A percentile compares a stretch with the other conserved stretches of the same genome.
These are phyloP conservation scores for Fomitopsis schrenkii DNA, from an alignment of 1,284 basidiomycete species.

Conservation along the genomic window DNA sequence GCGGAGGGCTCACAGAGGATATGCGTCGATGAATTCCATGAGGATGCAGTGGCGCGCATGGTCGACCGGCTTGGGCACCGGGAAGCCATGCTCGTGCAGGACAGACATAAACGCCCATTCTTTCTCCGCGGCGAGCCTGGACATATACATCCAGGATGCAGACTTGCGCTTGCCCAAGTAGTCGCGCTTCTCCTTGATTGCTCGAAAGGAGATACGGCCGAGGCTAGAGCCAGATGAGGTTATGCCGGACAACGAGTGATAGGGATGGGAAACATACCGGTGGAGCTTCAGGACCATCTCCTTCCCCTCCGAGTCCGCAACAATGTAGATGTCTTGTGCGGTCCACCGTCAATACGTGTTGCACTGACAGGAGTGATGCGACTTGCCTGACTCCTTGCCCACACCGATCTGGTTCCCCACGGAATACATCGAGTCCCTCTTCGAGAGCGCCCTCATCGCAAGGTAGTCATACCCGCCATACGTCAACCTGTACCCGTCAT, in stretches of 20 bases:
- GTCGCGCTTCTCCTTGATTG: constrained; percentile 96
- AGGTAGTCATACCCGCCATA: constrained; percentile 98
- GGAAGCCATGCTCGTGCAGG: constrained; percentile 90
- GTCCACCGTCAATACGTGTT: background rate
- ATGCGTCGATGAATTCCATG: constrained; percentile 95
- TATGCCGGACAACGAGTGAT: background rate
- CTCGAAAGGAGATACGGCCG: constrained; percentile 93
- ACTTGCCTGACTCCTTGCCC: constrained; percentile 90
- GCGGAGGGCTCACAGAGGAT: constrained; percentile 74
- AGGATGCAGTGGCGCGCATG: constrained; percentile 93
- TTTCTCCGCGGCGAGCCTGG: constrained; percentile 91
- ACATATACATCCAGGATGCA: constrained; percentile 99
- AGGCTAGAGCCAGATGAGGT: constrained; percentile 49
- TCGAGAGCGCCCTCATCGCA: constrained; percentile 90
- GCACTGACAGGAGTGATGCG: background rate
- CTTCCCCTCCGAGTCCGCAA: constrained; percentile 79
- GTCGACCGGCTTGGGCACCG: constrained; percentile 91
- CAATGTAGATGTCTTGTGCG: constrained; percentile 83
- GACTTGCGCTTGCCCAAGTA: constrained; percentile 95
- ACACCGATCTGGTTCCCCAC: constrained; percentile 98
- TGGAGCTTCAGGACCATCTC: constrained; percentile 93
- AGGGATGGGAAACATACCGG: constrained; percentile 44
- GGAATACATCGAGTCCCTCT: constrained; percentile 80
- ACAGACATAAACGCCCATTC: constrained; percentile 99
- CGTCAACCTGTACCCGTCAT: constrained; percentile 95